phyloP scores from a whole-genome alignment of 345 rosid species.

The Trapa incisa region DNA sequence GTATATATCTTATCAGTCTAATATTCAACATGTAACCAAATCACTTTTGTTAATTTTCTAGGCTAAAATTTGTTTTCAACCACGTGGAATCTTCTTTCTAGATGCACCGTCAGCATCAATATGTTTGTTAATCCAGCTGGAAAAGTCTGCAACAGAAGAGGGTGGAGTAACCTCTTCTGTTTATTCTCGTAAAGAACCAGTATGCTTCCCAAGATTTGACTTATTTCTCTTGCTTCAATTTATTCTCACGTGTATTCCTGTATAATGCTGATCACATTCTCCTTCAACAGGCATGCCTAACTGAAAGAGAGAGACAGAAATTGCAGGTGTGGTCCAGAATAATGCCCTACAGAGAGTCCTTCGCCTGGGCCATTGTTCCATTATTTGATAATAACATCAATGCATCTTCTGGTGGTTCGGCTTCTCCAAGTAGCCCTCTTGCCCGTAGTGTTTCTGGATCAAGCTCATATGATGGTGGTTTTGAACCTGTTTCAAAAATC shows the following conservation, averaged over 20 bases:
- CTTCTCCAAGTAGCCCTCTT: slow-evolving; percentile 98
- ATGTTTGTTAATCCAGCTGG: slow-evolving; percentile 79
- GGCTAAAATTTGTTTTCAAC: slow-evolving; percentile 50
- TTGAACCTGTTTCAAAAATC: slow-evolving; percentile 75
- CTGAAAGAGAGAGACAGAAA: slow-evolving; percentile 95
- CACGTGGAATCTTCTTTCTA: slow-evolving; percentile 75
- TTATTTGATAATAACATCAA: slow-evolving; percentile 78
- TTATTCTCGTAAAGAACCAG: slow-evolving; percentile 98
- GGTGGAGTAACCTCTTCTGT: slow-evolving; percentile 83
- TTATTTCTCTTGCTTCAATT: neutral
- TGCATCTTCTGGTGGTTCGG: slow-evolving; percentile 65
- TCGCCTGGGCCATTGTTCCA: slow-evolving; percentile 97
- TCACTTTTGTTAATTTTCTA: slow-evolving; percentile 19
- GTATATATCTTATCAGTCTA: neutral
- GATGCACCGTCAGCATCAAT: slow-evolving; percentile 91
- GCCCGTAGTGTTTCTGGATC: slow-evolving; percentile 79
- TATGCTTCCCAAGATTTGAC: slow-evolving; percentile 23
- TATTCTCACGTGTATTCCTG: slow-evolving; percentile 11
- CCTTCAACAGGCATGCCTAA: slow-evolving; percentile 48
- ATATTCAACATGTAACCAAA: neutral
- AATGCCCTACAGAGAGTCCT: slow-evolving; percentile 94
- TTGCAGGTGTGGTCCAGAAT: slow-evolving; percentile 97
- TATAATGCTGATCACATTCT: neutral
- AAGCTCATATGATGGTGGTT: slow-evolving; percentile 65
- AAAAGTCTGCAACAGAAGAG: slow-evolving; percentile 91